These are phyloP conservation scores for Scenedesmus sp. DNA, from an alignment of 163 green algal genomes.

Conservation along the genomic window DNA sequence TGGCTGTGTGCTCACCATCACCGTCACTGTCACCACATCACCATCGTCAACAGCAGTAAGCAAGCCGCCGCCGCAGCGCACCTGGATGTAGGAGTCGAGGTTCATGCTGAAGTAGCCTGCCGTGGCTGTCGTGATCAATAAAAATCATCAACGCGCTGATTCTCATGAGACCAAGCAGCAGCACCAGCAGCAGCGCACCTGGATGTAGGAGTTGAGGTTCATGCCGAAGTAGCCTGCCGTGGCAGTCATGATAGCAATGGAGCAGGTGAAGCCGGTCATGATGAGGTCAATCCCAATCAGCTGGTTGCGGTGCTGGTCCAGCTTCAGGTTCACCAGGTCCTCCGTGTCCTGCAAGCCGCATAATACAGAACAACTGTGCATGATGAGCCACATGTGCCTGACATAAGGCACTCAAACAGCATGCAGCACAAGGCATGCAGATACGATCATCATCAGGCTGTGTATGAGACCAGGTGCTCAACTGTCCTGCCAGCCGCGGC, in stretches of 20 bases:
- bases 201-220: constrained; percentile 77
- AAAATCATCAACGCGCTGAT: background rate
- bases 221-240: constrained; percentile 91
- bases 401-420: no score
- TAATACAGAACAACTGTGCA: no score
- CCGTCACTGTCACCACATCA: no score
- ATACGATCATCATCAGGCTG: no score
- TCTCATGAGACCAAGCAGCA: background rate
- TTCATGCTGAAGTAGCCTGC: constrained; percentile 97
- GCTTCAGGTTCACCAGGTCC: constrained; percentile 85
- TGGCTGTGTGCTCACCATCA: no score
- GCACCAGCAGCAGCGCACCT: background rate
- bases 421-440: no score
- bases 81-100: constrained; percentile 58
- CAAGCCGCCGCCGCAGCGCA: background rate
- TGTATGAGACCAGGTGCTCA: no score
- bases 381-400: no score
- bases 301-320: constrained; percentile 91
- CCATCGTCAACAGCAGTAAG: background rate
- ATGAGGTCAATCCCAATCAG: constrained; percentile 85
- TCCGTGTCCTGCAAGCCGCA: constrained; percentile 2
- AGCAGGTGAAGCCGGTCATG: constrained; percentile 83
- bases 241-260: constrained; percentile 85
- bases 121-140: constrained; percentile 78
- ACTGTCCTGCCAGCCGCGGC: no score